A percentile compares a stretch with the other conserved stretches of the same genome.
phyloP scores from a whole-genome alignment of 2,329 filamentous ascomycete genomes.

The Didymella pomorum region DNA sequence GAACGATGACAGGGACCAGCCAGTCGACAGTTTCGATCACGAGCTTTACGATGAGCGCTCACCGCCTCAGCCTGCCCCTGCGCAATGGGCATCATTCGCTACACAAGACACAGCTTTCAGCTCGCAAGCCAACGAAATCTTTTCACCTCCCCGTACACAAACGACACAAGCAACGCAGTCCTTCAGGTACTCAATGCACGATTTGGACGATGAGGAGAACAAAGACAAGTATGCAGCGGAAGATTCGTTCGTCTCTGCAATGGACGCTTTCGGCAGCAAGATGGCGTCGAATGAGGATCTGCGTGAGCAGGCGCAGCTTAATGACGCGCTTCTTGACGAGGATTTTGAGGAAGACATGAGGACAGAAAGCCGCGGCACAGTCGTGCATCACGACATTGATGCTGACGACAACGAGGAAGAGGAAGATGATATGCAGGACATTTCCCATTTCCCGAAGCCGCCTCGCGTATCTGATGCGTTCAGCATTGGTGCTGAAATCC shows the following conservation, averaged over 20 bases:
- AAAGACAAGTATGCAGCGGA: conserved; percentile 43
- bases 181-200: conserved; percentile 35
- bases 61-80: conserved; percentile 24
- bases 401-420: conserved; percentile 28
- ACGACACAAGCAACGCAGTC: conserved; percentile 47
- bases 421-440: conserved; percentile 21
- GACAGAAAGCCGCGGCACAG: conserved; percentile 32
- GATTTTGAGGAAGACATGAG: conserved; percentile 32
- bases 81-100: conserved; percentile 44
- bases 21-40: conserved; percentile 31
- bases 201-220: conserved; percentile 25
- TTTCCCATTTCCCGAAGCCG: conserved; percentile 33
- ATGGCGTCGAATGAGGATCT: conserved; percentile 39
- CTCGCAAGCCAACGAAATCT: conserved; percentile 41
- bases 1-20: conserved; percentile 43
- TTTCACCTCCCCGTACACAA: conserved; percentile 44
- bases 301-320: conserved; percentile 29
- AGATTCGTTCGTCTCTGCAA: conserved; percentile 60
- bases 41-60: conserved; percentile 17
- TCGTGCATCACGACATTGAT: conserved; percentile 36
- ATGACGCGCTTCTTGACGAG: conserved; percentile 46
- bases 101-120: conserved; percentile 44
- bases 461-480: conserved; percentile 41
- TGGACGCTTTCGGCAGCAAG: conserved; percentile 52
- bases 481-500: conserved; percentile 44